Percentiles rank a stretch among this genome's conserved stretches.
Evolutionary conservation across 2,329 filamentous ascomycete species (phyloP).

Genomic region (Fusarium metavorans): DNA sequence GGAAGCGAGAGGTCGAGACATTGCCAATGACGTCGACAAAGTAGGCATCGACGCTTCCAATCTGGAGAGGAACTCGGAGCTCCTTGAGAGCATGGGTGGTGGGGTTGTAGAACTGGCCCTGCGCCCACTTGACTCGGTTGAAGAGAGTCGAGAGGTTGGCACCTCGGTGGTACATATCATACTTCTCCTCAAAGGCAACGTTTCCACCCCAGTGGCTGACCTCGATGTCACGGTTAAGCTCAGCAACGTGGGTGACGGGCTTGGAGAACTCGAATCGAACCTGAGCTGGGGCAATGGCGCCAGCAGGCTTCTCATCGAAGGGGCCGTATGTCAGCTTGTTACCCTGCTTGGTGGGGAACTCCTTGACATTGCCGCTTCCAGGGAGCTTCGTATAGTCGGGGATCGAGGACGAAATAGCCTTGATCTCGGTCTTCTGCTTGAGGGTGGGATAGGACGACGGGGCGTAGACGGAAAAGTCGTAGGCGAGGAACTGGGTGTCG

Average conservation of each 20-base stretch:
- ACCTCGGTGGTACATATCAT: conserved; percentile 87
- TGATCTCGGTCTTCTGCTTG: conserved; percentile 98
- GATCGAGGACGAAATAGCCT: conserved; percentile 81
- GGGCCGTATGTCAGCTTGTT: conserved; percentile 90
- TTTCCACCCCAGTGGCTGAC: conserved; percentile 99
- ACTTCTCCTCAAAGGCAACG: conserved; percentile 92
- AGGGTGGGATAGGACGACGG: conserved; percentile 85
- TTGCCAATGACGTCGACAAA: conserved; percentile 98
- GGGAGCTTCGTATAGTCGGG: conserved; percentile 86
- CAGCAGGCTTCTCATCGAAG: conserved; percentile 85
- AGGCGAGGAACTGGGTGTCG: conserved; percentile 87
- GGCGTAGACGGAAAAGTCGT: conserved; percentile 87
- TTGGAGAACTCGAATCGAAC: conserved; percentile 97
- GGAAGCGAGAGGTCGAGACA: conserved; percentile 92
- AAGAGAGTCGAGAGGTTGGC: conserved; percentile 81
- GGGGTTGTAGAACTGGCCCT: conserved; percentile 81
- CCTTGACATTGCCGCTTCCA: conserved; percentile 69
- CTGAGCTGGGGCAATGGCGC: conserved; percentile 76
- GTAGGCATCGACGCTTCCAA: conserved; percentile 88
- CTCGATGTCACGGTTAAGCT: conserved; percentile 90
- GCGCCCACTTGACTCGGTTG: conserved; percentile 81
- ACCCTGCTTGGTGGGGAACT: conserved; percentile 83
- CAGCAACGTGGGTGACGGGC: conserved; percentile 82
- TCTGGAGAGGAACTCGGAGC: conserved; percentile 81
- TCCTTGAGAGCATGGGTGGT: conserved; percentile 83